Base-by-base conservation (phyloP, 495 filamentous ascomycete genomes). In the Aspergillus bridgeri region DNA sequence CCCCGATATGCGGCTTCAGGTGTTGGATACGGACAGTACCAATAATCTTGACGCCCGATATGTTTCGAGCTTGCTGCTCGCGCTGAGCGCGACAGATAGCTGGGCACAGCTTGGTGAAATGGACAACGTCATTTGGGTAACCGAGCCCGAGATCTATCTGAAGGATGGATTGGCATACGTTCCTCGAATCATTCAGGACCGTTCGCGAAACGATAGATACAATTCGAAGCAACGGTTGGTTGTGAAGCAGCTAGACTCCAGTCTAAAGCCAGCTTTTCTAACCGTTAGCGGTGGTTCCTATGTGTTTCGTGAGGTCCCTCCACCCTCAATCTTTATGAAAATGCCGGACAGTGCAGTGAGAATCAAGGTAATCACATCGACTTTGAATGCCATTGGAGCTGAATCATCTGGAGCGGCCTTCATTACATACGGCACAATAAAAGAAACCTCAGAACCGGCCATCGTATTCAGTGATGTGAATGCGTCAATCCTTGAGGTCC, bases 11-110 rank as follows among this genome's bases (percentile, higher is more conserved):
- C 50, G 33, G 7, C 47, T 74, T 21, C 64, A 73, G 43, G 42
- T 60, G 18, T 51, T 79, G 11, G 72, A 77, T 58, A 4, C 72
- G 6, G 56, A 65, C 21, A 15, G 6, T 20, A 11, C 9, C 6
- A 20, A 19, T 20, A 53, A 42, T 18, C 6, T n/a, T 2, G 17
- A 56, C 1, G 9, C 48, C n/a, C 22, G n/a, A 15, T 25, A 25
- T 46, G 22, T 23, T 17, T 38, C 33, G 1, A 11, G 5, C 33
- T 38, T 38, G 13, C 7, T 38, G 9, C 33, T 38, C 9, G 17
- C 3, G 3, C 1, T 38, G 3, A 38, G 33, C 33, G 33, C 33
- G 3, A 38, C 9, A 15, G 33, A 38, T 13, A 38, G 33, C 9
- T 38, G 33, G 33, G 33, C 33, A 13, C 33, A 15, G 33, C 33